Base-by-base conservation (phyloP, 2,329 filamentous ascomycete species). In the Ploettnerulaceae sp. region DNA sequence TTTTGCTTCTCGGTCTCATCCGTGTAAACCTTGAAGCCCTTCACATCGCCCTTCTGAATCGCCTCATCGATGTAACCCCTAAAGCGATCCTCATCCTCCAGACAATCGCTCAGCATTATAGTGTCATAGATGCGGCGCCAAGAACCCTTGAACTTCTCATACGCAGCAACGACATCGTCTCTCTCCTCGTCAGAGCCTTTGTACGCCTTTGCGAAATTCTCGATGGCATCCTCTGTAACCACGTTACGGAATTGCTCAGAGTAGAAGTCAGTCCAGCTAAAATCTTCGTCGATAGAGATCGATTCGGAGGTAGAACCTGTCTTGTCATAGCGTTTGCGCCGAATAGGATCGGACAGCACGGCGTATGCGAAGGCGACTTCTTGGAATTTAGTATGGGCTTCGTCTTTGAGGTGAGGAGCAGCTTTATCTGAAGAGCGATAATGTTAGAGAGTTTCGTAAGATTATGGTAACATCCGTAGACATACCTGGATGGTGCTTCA, bases 331-430 rank as follows among this genome's bases (percentile, higher is more conserved):
- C 88, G 86, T 58, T 82, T 81, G 57, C 93, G 86, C 43, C 93
- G 81, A 15, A 75, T 74, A 17, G 84, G 75, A 58, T 96, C 88
- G 24, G 88, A 95, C 26, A 98, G 85, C 39, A 98, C 79, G 25
- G 89, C 91, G 63, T 97, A 95, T 42, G 93, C 91, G 61, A 96
- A 91, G 18, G 91, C 91, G 57, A 98, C 82, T 57, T 85, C 75
- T 67, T 98, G 93, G 66, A 98, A 98, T 44, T 78, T 84, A 51
- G 75, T 73, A 58, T 95, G 84, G 2, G 93, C 91, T 32, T 76
- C 70, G 20, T 82, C 75, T 61, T 88, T 89, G 42, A 83, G 70
- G 17, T 81, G 74, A 1, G 77, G 72, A 12, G 79, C 57, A 3
- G 82, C 87, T 71, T 95, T 95, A 75, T 95, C 89, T 85, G 26